These are phyloP conservation scores for Cenchrus americanus DNA, from an alignment of 176 grass and related monocot species.

Conservation along the genomic window DNA sequence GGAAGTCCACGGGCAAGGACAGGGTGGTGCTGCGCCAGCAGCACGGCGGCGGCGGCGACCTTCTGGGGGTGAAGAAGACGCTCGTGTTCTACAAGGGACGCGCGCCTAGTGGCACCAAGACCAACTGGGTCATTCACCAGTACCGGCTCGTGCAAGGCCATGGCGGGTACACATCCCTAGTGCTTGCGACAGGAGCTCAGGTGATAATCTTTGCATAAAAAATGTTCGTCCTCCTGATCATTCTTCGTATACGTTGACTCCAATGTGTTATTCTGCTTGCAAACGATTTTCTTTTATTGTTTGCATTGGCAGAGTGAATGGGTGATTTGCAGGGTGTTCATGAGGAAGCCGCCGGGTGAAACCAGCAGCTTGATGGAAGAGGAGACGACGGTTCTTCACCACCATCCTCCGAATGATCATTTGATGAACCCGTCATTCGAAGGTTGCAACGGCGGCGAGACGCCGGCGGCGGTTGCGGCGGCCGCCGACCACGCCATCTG, in stretches of 20 bases:
- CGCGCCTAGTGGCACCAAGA: conserved; percentile 68
- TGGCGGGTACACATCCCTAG: background rate
- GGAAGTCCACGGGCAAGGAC: conserved; percentile 41
- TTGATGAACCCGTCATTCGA: background rate
- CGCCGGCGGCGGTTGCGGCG: too few species aligned
- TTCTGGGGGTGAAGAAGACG: conserved; percentile 65
- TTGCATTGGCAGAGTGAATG: conserved; percentile 13
- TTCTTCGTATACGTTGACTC: background rate
- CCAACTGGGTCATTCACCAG: conserved; percentile 85
- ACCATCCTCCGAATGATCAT: background rate
- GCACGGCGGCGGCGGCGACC: background rate
- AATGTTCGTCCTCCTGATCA: background rate
- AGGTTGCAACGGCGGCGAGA: background rate
- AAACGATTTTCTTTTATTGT: background rate
- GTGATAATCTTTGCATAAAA: background rate
- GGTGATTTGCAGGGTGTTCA: conserved; percentile 34
- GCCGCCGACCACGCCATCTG: background rate
- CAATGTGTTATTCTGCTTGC: background rate
- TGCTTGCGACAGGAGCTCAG: background rate
- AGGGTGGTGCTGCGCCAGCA: background rate
- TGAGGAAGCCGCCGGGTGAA: background rate
- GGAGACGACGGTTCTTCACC: background rate
- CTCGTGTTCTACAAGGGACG: conserved; percentile 83
- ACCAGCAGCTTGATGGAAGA: background rate
- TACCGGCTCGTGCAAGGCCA: conserved; percentile 44